These are phyloP conservation scores for Fusarium sulawesiense DNA, from an alignment of 2,329 filamentous ascomycete genomes.

Conservation along the genomic window DNA sequence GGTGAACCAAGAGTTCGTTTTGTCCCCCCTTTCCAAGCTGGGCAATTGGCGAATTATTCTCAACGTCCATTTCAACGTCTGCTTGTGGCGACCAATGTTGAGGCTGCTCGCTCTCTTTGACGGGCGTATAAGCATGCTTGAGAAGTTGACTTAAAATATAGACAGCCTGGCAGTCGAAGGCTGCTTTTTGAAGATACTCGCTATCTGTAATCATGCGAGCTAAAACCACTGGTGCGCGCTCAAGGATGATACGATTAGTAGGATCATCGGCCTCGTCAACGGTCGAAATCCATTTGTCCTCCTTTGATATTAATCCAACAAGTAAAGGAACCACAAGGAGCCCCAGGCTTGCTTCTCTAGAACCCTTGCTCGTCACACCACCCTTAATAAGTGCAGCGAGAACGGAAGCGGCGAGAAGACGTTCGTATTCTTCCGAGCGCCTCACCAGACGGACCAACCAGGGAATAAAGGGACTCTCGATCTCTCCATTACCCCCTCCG, in stretches of 20 bases:
- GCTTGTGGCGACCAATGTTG: slow-evolving; percentile 56
- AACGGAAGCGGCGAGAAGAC: slow-evolving; percentile 76
- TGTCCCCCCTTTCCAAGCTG: slow-evolving; percentile 71
- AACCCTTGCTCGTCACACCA: slow-evolving; percentile 70
- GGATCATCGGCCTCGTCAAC: slow-evolving; percentile 53
- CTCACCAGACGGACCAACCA: slow-evolving; percentile 77
- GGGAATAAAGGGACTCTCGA: slow-evolving; percentile 77
- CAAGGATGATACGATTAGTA: slow-evolving; percentile 61
- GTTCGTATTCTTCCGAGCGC: slow-evolving; percentile 65
- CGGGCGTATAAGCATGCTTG: slow-evolving; percentile 63
- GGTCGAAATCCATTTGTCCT: slow-evolving; percentile 59
- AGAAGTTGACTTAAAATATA: slow-evolving; percentile 61
- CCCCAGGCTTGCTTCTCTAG: slow-evolving; percentile 71
- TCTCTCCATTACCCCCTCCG: slow-evolving; percentile 62
- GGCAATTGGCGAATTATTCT: slow-evolving; percentile 52
- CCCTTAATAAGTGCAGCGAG: slow-evolving; percentile 76
- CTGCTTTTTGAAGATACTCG: slow-evolving; percentile 82
- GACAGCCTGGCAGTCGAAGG: slow-evolving; percentile 72
- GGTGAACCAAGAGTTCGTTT: slow-evolving; percentile 71
- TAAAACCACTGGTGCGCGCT: slow-evolving; percentile 79
- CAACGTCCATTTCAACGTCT: slow-evolving; percentile 51
- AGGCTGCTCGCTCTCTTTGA: slow-evolving; percentile 48
- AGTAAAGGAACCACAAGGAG: slow-evolving; percentile 77
- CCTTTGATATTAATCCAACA: slow-evolving; percentile 67
- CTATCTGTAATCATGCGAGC: slow-evolving; percentile 83